phyloP scores from a whole-genome alignment of 2,329 filamentous ascomycete genomes.

The Huntiella omanensis region DNA sequence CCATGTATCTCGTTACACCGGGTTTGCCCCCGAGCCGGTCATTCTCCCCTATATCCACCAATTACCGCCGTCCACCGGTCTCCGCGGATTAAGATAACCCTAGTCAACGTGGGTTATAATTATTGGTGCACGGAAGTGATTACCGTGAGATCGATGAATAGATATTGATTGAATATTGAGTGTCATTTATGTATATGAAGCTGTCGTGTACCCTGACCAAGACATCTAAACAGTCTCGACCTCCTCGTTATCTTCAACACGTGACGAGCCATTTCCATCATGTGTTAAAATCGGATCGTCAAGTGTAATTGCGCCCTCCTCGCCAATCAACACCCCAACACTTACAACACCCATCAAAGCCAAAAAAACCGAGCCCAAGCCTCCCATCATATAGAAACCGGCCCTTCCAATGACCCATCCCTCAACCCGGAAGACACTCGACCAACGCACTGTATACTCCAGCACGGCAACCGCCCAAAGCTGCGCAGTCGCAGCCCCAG shows the following conservation, averaged over 20 bases:
- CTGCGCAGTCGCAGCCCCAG: slow-evolving; percentile 14
- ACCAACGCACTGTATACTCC: slow-evolving; percentile 39
- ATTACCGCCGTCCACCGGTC: too few species aligned
- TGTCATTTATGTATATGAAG: not conserved
- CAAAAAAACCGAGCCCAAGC: slow-evolving; percentile 6
- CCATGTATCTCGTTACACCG: too few species aligned
- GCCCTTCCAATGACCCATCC: slow-evolving; percentile 7
- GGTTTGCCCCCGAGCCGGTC: too few species aligned
- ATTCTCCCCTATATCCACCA: too few species aligned
- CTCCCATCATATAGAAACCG: slow-evolving; percentile 6
- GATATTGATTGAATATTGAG: not conserved
- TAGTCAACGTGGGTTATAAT: too few species aligned
- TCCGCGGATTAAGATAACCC: too few species aligned
- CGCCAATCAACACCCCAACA: not conserved
- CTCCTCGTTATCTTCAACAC: not conserved
- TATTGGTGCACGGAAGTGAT: too few species aligned
- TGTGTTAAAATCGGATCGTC: slow-evolving; percentile 5
- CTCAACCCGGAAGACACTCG: slow-evolving; percentile 6
- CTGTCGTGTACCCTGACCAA: not conserved
- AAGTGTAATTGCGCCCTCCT: slow-evolving; percentile 6
- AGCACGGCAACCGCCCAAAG: slow-evolving; percentile 39
- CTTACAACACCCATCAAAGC: slow-evolving; percentile 3
- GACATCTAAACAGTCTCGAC: not conserved
- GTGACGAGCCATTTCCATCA: not conserved
- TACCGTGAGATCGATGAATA: not conserved